phyloP scores from a whole-genome alignment of 805 yeast genomes.

The Wickerhamiella galacta region DNA sequence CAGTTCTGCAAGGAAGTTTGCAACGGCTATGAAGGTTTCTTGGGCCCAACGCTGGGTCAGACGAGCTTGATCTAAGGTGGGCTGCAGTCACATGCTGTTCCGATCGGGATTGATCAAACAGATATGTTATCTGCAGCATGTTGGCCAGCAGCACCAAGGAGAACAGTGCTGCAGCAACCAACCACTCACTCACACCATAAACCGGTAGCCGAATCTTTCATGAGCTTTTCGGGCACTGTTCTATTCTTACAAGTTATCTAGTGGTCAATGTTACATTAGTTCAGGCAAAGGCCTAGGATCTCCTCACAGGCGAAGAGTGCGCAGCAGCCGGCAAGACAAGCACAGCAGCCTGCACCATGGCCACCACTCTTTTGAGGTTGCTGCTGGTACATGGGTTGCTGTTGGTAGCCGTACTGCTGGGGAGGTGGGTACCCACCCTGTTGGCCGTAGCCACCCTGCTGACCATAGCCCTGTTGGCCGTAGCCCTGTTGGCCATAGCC shows the following conservation, averaged over 20 bases:
- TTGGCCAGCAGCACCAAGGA: conserved; percentile 8
- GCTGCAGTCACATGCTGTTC: background rate
- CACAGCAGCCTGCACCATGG: conserved; percentile 17
- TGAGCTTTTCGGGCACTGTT: no score
- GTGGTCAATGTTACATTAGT: background rate
- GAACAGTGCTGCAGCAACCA: conserved; percentile 1
- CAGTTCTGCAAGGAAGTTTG: conserved; percentile 2
- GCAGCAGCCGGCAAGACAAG: conserved; percentile 11
- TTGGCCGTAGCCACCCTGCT: conserved; percentile 3
- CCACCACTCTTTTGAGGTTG: conserved; percentile 13
- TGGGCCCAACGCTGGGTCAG: conserved; percentile 36
- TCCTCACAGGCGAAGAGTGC: conserved; percentile 8
- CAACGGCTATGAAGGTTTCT: conserved; percentile 12
- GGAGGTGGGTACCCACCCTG: conserved; percentile 14
- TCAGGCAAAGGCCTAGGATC: conserved; percentile 1
- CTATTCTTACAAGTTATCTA: no score
- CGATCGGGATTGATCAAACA: background rate
- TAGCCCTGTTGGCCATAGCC: conserved; percentile 12
- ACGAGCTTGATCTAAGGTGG: conserved; percentile 25
- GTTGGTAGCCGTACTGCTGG: conserved; percentile 18
- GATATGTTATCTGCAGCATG: background rate
- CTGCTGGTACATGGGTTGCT: conserved; percentile 22
- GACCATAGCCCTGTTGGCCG: conserved; percentile 15
- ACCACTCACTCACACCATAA: conserved; percentile 1
- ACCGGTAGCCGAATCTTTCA: conserved; percentile 3